These are phyloP conservation scores for Leccinum pachyderme DNA, from an alignment of 1,284 basidiomycete species.

Conservation along the genomic window DNA sequence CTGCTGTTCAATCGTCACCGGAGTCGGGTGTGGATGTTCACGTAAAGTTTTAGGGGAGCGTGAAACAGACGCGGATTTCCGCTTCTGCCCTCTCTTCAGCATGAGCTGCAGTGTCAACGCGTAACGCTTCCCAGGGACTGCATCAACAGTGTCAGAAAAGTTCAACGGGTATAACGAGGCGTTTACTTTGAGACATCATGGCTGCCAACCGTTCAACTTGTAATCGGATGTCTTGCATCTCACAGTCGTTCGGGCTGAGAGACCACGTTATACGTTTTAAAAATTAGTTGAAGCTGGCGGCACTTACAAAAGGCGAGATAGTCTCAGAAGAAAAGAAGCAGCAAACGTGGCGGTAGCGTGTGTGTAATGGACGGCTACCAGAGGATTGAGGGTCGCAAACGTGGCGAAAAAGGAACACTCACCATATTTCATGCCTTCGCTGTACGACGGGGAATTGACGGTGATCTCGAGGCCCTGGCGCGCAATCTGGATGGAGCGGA, in stretches of 20 bases:
- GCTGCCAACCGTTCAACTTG: slow-evolving; percentile 78
- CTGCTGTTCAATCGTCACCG: slow-evolving; percentile 38
- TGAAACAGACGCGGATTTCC: slow-evolving; percentile 53
- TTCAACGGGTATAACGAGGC: slow-evolving; percentile 12
- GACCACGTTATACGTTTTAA: slow-evolving; percentile 5
- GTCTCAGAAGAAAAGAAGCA: slow-evolving; percentile 83
- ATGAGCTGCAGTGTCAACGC: slow-evolving; percentile 85
- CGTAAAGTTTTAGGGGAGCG: slow-evolving; percentile 58
- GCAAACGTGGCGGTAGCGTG: slow-evolving; percentile 92
- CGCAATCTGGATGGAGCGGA: slow-evolving; percentile 71
- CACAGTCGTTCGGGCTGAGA: slow-evolving; percentile 76
- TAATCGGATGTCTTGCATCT: slow-evolving; percentile 70
- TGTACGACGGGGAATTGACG: slow-evolving; percentile 75
- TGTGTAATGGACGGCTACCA: slow-evolving; percentile 81
- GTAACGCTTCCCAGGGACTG: slow-evolving; percentile 88
- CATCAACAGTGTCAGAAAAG: slow-evolving; percentile 11
- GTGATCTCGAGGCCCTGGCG: slow-evolving; percentile 70
- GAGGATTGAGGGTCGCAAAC: slow-evolving; percentile 7
- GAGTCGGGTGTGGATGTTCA: slow-evolving; percentile 43
- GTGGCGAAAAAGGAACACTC: slow-evolving; percentile 19
- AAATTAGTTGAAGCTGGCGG: background rate
- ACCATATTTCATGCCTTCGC: slow-evolving; percentile 90
- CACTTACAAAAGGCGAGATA: slow-evolving; percentile 81
- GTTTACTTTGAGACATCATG: slow-evolving; percentile 73
- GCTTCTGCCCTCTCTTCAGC: slow-evolving; percentile 75